These are phyloP conservation scores for Pseudogymnoascus pannorum DNA, from an alignment of 2,329 filamentous ascomycete species.

Conservation along the genomic window DNA sequence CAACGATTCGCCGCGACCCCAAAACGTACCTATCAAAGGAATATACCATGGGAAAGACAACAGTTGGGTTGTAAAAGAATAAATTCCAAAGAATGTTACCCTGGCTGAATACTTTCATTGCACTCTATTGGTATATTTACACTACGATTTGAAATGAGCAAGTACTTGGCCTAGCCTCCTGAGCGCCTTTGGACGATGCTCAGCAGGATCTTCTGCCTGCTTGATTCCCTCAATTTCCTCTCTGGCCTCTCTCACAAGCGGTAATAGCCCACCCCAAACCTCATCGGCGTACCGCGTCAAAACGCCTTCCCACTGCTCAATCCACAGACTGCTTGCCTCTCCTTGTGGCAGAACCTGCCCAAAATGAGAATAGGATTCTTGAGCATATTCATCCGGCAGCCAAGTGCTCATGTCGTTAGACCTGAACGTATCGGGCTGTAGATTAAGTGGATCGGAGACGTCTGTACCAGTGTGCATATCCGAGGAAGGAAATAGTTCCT, in stretches of 20 bases:
- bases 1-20: too few species aligned
- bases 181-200: conserved; percentile 10
- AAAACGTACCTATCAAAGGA: background rate
- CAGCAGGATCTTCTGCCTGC: conserved; percentile 13
- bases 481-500: conserved; percentile 18
- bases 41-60: background rate
- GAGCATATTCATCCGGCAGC: conserved; percentile 20
- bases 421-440: conserved; percentile 15
- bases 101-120: background rate
- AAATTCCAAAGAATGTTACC: background rate
- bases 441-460: conserved; percentile 20
- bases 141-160: conserved; percentile 10
- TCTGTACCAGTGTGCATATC: conserved; percentile 16
- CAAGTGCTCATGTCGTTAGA: conserved; percentile 9
- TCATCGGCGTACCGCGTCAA: conserved; percentile 54
- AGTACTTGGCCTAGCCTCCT: conserved; percentile 13
- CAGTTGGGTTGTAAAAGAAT: background rate
- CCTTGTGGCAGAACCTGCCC: conserved; percentile 6
- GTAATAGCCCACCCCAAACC: conserved; percentile 59
- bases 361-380: conserved; percentile 14
- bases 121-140: background rate
- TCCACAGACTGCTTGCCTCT: conserved; percentile 35
- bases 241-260: conserved; percentile 48
- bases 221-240: conserved; percentile 44
- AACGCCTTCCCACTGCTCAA: conserved; percentile 49